phyloP scores from a whole-genome alignment of 169 alveolate genomes.

The Cryptosporidium bovis region DNA sequence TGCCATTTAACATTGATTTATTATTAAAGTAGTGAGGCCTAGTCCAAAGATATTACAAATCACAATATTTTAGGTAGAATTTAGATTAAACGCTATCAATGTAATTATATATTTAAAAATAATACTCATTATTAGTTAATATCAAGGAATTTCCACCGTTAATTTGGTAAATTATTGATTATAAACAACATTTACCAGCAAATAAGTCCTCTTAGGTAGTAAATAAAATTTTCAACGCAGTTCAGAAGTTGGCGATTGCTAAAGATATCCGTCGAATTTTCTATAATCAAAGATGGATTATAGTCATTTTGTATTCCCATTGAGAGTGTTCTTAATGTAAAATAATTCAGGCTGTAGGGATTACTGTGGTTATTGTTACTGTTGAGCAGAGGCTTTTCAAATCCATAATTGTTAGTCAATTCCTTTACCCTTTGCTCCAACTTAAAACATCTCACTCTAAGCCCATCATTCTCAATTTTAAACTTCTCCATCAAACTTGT shows the following conservation, averaged over 20 bases:
- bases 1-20: not conserved
- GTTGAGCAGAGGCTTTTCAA: not conserved
- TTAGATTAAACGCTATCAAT: no score
- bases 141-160: not conserved
- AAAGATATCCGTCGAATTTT: slow-evolving; percentile 33
- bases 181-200: slow-evolving; percentile 1
- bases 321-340: slow-evolving; percentile 22
- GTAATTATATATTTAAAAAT: no score
- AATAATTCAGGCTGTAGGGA: not conserved
- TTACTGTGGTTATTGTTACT: not conserved
- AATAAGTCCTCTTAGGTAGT: not conserved
- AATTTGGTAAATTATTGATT: not conserved
- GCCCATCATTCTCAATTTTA: slow-evolving; percentile 60
- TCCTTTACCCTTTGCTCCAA: slow-evolving; percentile 71
- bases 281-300: slow-evolving; percentile 11
- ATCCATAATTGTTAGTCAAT: slow-evolving; percentile 49
- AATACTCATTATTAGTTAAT: no score
- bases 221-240: slow-evolving; percentile 30
- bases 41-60: not conserved
- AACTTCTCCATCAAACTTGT: slow-evolving; percentile 55
- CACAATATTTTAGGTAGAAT: no score
- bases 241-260: slow-evolving; percentile 33
- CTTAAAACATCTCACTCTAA: slow-evolving; percentile 58
- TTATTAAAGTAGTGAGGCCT: not conserved
- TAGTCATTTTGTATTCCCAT: slow-evolving; percentile 38